Evolutionary conservation across 768 basidiomycete genomes (phyloP).

Genomic region (Trametes cubensis): DNA sequence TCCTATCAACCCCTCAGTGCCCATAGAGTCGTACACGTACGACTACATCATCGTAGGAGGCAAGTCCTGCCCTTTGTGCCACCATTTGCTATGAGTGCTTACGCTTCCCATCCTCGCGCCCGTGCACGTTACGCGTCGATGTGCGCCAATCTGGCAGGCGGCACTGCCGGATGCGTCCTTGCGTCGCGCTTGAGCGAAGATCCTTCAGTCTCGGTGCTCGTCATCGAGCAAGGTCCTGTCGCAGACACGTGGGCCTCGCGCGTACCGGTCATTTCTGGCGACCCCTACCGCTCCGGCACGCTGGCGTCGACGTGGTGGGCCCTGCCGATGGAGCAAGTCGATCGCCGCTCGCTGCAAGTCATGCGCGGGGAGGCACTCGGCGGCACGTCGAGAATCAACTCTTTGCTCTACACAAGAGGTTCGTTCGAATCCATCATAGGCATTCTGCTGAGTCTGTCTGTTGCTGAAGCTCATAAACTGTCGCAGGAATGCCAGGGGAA

Average conservation of each 20-base stretch:
- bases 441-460: neutral
- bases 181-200: constrained; percentile 61
- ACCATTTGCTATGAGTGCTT: no score
- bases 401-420: constrained; percentile 33
- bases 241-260: constrained; percentile 18
- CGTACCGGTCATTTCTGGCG: constrained; percentile 8
- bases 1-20: neutral
- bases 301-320: constrained; percentile 13
- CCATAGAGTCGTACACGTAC: constrained; percentile 8
- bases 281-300: constrained; percentile 14
- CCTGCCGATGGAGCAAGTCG: constrained; percentile 7
- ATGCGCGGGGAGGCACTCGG: constrained; percentile 40
- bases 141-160: constrained; percentile 30
- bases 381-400: constrained; percentile 50
- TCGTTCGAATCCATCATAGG: neutral
- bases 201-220: constrained; percentile 49
- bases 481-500: constrained; percentile 29
- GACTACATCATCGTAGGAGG: constrained; percentile 20
- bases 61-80: neutral
- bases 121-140: neutral
- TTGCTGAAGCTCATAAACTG: neutral
- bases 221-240: constrained; percentile 54
- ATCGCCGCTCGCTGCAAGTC: constrained; percentile 9
- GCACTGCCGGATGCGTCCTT: constrained; percentile 61
- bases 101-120: neutral